Evolutionary conservation across 352 stramenopile genomes (phyloP), one percentile per base, ranked within the genome.

Genomic region (Globisporangium okanoganense): DNA sequence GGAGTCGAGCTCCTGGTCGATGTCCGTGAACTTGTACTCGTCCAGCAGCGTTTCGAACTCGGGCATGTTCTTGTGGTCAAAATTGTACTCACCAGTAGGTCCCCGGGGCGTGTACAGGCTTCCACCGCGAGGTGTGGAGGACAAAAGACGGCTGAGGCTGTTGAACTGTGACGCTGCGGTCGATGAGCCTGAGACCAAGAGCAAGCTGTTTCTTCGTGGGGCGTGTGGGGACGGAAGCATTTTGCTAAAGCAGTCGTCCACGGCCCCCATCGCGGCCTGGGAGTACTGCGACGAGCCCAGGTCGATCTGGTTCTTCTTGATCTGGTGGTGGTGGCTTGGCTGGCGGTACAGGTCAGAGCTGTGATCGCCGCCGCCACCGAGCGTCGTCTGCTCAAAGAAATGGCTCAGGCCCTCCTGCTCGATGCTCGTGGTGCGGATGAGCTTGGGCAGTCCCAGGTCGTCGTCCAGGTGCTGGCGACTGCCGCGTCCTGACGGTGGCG

Each of bases 1-100:
- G 45, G 66, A 91, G 63, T 91, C 79, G 50, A 93, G 76, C 69
- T 93, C 83, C 65, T 33, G 29, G 29, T 33, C 81, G 65, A 90
- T 88, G 71, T 92, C 82, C 7, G 78, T 85, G 53, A 90, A 78
- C 63, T 89, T 82, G 72, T 90, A 89, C 69, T 91, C 81, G 43
- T 89, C 79, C 44, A 84, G 70, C 38, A 90, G 70, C 35, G 72
- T 85, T 57, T 91, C 81, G 58, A 91, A 90, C 69, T 93, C 83
- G 9, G 76, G 72, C 44, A 73, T 61, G 41, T 75, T 73, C 61
- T 73, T 82, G 33, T 75, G 66, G 36, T 85, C 72, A 67, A 79
- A 75, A 64, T 35, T 69, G 49, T 67, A 73, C 43, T 71, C 66
- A 33, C 61, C 43, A 20, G 50, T 70, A 38, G 56, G 41, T 6